These are phyloP conservation scores for Telopea speciosissima DNA, from an alignment of 177 flowering plant genomes.

Conservation along the genomic window DNA sequence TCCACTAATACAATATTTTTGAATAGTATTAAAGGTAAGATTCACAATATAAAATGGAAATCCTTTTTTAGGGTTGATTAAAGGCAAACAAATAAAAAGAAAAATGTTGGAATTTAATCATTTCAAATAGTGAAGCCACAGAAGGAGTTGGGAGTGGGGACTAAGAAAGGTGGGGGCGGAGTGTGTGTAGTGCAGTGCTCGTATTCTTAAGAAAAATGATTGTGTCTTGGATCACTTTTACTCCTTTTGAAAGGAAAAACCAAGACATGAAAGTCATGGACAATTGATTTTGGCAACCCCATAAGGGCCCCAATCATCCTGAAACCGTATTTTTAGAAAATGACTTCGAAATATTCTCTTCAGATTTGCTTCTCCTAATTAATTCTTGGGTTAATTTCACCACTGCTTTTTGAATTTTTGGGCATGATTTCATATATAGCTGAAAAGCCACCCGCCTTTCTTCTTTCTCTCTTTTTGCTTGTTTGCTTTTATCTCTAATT, in stretches of 20 bases:
- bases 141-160: conserved; percentile 19
- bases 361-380: neutral
- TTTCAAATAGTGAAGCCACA: conserved; percentile 3
- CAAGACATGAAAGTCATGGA: conserved; percentile 21
- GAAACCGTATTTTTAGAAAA: neutral
- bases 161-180: conserved; percentile 23
- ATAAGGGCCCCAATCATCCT: conserved; percentile 1
- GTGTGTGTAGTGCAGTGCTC: conserved; percentile 15
- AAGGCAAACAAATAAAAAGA: neutral
- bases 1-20: neutral
- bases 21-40: neutral
- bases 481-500: too few relatives aligned
- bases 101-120: neutral
- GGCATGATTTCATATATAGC: too few relatives aligned
- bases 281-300: conserved; percentile 3
- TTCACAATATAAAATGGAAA: neutral
- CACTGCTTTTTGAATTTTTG: neutral
- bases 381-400: neutral
- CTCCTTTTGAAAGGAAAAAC: conserved; percentile 14
- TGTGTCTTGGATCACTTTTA: conserved; percentile 23
- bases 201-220: conserved; percentile 37
- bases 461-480: too few relatives aligned
- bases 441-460: too few relatives aligned
- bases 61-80: neutral
- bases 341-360: neutral